Base-by-base conservation (phyloP, 2,329 filamentous ascomycete genomes). In the Clonostachys sp. region DNA sequence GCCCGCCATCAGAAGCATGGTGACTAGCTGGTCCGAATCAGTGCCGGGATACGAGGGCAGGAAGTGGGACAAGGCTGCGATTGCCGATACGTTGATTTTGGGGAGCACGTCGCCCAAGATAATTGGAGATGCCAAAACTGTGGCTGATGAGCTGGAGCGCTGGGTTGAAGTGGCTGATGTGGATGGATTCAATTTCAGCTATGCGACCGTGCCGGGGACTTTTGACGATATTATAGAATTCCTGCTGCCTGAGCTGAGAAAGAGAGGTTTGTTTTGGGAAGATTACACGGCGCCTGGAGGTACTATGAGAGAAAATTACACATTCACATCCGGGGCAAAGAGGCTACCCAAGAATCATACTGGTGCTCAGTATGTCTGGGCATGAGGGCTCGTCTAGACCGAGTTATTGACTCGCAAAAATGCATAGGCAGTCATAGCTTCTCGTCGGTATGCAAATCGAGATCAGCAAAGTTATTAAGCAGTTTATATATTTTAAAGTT, bases 61-160 rank as follows among this genome's bases (percentile, higher is more conserved):
- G 71, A 75, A 70, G 1, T 83, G 77, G 72, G 81, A 80, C 58
- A 81, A 82, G 55, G 62, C 59, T 1, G 71, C 76, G 48, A 77
- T 77, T 2, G 76, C 79, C 34, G 75, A 80, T 50, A 80, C 79
- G 52, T 59, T 81, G 24, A 59, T 72, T 1, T 70, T 78, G 20
- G 75, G 75, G 13, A 73, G 75, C 1, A 18, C 50, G 5, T 48
- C 48, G 17, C 47, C 49, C 12, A 44, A 48, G 24, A 50, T 46
- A 5, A 45, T 56, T 12, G 51, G 53, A 10, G 47, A 50, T 7
- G 46, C 51, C 5, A 50, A 48, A 38, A 52, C 50, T 8, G 53
- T 55, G 1, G 51, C 54, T 13, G 51, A 56, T 14, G 41, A 50
- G 7, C 36, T 55, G 12, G 41, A 56, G 42, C 45, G 34, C 4